phyloP scores from a whole-genome alignment of 352 stramenopile species.

The Phytopythium helicoides region DNA sequence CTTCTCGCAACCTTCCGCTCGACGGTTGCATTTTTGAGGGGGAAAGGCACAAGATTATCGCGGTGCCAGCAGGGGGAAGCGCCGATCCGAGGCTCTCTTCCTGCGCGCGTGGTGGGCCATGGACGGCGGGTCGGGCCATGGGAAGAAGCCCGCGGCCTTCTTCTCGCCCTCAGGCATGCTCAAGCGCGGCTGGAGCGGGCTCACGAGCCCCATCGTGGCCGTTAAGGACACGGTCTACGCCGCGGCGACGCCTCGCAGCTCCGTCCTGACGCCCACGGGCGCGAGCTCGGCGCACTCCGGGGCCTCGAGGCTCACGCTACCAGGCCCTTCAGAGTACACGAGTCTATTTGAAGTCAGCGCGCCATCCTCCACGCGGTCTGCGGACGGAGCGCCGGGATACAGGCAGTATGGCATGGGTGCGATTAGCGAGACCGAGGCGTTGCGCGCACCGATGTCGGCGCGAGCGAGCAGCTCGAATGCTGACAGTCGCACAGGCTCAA shows the following conservation, averaged over 20 bases:
- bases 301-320: slow-evolving; percentile 30
- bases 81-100: slow-evolving; percentile 10
- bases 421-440: slow-evolving; percentile 12
- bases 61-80: neutral
- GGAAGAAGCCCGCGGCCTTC: slow-evolving; percentile 38
- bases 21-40: slow-evolving; percentile 7
- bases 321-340: slow-evolving; percentile 62
- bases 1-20: slow-evolving; percentile 7
- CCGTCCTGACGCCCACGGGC: slow-evolving; percentile 4
- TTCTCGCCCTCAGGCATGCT: slow-evolving; percentile 59
- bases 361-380: slow-evolving; percentile 38
- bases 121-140: slow-evolving; percentile 7
- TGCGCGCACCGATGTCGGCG: slow-evolving; percentile 28
- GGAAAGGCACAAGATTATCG: slow-evolving; percentile 1
- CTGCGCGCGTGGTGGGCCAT: too few relatives aligned
- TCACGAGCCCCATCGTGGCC: slow-evolving; percentile 58
- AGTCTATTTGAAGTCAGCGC: slow-evolving; percentile 67
- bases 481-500: slow-evolving; percentile 29
- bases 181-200: slow-evolving; percentile 61
- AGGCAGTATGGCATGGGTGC: neutral
- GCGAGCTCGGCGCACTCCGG: slow-evolving; percentile 24
- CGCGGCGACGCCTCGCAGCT: slow-evolving; percentile 42
- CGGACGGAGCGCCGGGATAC: slow-evolving; percentile 12
- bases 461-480: slow-evolving; percentile 15
- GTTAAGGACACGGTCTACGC: slow-evolving; percentile 63